phyloP scores from a whole-genome alignment of 345 rosid species.

The Melaleuca quinquenervia region DNA sequence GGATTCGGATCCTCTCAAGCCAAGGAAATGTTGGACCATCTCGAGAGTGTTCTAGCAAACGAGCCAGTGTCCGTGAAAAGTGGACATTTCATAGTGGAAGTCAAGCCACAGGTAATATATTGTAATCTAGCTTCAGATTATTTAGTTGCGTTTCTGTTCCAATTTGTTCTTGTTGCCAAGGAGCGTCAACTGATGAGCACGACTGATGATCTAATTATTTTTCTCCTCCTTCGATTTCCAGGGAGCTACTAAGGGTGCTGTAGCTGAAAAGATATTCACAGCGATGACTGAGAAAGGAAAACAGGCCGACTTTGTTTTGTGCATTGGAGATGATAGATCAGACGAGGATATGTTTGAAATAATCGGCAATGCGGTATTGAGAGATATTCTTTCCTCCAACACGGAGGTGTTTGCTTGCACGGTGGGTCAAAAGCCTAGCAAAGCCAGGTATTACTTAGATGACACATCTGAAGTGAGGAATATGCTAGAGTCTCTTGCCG shows the following conservation, averaged over 20 bases:
- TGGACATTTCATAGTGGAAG: conserved; percentile 51
- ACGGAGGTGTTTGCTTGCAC: conserved; percentile 36
- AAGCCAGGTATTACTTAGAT: conserved; percentile 45
- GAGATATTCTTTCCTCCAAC: conserved; percentile 17
- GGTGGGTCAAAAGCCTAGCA: conserved; percentile 53
- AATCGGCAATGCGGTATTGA: conserved; percentile 19
- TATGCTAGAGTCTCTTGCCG: conserved; percentile 35
- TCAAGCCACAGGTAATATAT: conserved; percentile 42
- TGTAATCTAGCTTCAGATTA: not conserved
- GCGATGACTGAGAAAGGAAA: conserved; percentile 27
- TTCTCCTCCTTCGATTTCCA: conserved; percentile 1
- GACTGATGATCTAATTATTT: not conserved
- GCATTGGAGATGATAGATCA: conserved; percentile 56
- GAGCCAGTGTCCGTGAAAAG: conserved; percentile 57
- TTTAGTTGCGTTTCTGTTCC: not conserved
- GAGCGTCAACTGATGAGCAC: not conserved
- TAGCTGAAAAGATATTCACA: conserved; percentile 34
- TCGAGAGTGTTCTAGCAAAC: conserved; percentile 46
- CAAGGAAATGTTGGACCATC: conserved; percentile 56
- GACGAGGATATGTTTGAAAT: conserved; percentile 61
- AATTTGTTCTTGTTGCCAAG: not conserved
- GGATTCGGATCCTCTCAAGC: conserved; percentile 53
- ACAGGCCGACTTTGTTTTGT: conserved; percentile 43
- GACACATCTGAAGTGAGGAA: conserved; percentile 31
- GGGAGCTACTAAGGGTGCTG: conserved; percentile 50